Evolutionary conservation across 768 basidiomycete species (phyloP).

Genomic region (Tricholoma hemisulphureum): DNA sequence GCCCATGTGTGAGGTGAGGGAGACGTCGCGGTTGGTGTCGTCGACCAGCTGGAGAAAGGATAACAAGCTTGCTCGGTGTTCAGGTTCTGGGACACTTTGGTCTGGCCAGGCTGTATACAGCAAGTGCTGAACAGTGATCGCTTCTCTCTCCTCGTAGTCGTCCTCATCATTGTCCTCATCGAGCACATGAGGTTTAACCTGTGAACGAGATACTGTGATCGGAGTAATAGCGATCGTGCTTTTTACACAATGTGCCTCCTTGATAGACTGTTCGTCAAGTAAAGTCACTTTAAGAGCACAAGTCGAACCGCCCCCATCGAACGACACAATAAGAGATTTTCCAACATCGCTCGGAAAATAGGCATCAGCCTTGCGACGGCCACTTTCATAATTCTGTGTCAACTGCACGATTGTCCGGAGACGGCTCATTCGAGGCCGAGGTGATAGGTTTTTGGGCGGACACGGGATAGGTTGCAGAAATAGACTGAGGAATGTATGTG

Average conservation of each 20-base stretch:
- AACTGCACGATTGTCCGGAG: slow-evolving; percentile 81
- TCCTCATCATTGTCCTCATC: slow-evolving; percentile 3
- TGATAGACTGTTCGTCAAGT: slow-evolving; percentile 40
- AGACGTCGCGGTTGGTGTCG: slow-evolving; percentile 50
- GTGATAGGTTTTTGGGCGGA: slow-evolving; percentile 29
- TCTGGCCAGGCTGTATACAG: slow-evolving; percentile 82
- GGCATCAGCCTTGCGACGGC: slow-evolving; percentile 68
- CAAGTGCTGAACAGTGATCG: slow-evolving; percentile 65
- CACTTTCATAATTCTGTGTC: slow-evolving; percentile 68
- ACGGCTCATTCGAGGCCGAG: slow-evolving; percentile 35
- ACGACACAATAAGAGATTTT: slow-evolving; percentile 42
- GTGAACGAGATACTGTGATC: slow-evolving; percentile 19
- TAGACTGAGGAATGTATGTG: slow-evolving; percentile 74
- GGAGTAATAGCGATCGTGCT: slow-evolving; percentile 59
- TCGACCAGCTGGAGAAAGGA: slow-evolving; percentile 67
- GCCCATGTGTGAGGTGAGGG: slow-evolving; percentile 26
- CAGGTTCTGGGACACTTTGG: slow-evolving; percentile 69
- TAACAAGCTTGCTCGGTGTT: slow-evolving; percentile 59
- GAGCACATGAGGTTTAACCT: neutral
- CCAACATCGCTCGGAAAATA: slow-evolving; percentile 72
- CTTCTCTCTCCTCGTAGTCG: slow-evolving; percentile 21
- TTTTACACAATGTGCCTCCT: slow-evolving; percentile 58
- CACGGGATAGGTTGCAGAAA: slow-evolving; percentile 48
- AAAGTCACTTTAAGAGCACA: slow-evolving; percentile 60
- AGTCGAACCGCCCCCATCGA: slow-evolving; percentile 42